Evolutionary conservation across 2,329 filamentous ascomycete genomes (phyloP).

Genomic region (Ampelomyces quisqualis): DNA sequence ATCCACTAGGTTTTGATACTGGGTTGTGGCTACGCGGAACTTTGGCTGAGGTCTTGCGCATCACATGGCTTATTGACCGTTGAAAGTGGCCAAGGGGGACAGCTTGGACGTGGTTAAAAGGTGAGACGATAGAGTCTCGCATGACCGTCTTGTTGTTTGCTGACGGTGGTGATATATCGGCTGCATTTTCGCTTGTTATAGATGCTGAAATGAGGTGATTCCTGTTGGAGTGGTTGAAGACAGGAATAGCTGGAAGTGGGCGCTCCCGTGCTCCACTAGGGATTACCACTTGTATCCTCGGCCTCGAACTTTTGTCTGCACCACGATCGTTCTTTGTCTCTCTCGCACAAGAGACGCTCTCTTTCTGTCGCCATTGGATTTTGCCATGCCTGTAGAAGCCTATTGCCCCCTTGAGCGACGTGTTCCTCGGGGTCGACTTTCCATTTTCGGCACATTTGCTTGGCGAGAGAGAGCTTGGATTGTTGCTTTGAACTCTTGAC

Average conservation of each 20-base stretch:
- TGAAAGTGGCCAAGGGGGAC: constrained; percentile 17
- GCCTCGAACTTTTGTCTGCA: constrained; percentile 24
- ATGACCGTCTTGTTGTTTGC: constrained; percentile 20
- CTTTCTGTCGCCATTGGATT: constrained; percentile 43
- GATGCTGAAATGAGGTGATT: constrained; percentile 24
- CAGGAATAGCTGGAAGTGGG: constrained; percentile 33
- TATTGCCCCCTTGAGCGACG: constrained; percentile 38
- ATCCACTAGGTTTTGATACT: constrained; percentile 25
- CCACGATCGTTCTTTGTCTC: constrained; percentile 11
- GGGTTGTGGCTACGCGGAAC: constrained; percentile 14
- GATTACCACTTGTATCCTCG: constrained; percentile 43
- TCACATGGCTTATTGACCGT: constrained; percentile 12
- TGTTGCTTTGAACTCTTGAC: constrained; percentile 22
- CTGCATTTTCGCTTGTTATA: constrained; percentile 18
- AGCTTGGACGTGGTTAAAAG: constrained; percentile 24
- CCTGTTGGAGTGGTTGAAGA: constrained; percentile 24
- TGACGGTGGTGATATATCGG: constrained; percentile 39
- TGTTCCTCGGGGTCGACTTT: constrained; percentile 24
- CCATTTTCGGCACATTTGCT: constrained; percentile 18
- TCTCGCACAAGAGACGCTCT: constrained; percentile 7
- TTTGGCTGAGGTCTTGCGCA: constrained; percentile 4
- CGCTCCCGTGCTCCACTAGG: constrained; percentile 33
- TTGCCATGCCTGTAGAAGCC: constrained; percentile 50
- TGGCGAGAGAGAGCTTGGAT: constrained; percentile 14
- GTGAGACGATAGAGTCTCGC: constrained; percentile 37